These are phyloP conservation scores for Sugiyamaella castrensis DNA, from an alignment of 1,139 yeast species.

Conservation along the genomic window DNA sequence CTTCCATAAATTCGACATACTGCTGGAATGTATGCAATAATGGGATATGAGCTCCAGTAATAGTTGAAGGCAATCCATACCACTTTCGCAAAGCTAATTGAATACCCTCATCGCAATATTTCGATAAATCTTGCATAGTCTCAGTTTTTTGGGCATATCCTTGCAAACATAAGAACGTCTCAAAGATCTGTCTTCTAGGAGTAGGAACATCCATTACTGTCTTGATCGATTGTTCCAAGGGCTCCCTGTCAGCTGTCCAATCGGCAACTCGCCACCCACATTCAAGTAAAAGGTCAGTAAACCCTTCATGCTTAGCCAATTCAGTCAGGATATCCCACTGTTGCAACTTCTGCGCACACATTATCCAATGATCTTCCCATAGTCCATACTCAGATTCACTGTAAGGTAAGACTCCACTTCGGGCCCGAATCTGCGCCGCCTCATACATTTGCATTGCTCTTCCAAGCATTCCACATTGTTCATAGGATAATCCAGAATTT, in stretches of 20 bases:
- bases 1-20: slow-evolving; percentile 96
- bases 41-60: slow-evolving; percentile 85
- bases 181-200: slow-evolving; percentile 92
- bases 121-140: slow-evolving; percentile 70
- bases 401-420: slow-evolving; percentile 93
- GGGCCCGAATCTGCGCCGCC: slow-evolving; percentile 94
- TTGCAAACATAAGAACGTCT: slow-evolving; percentile 88
- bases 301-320: slow-evolving; percentile 95
- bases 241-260: slow-evolving; percentile 94
- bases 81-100: slow-evolving; percentile 90
- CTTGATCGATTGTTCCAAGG: slow-evolving; percentile 89
- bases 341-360: slow-evolving; percentile 94
- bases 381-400: slow-evolving; percentile 92
- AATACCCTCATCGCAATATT: slow-evolving; percentile 92
- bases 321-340: slow-evolving; percentile 98
- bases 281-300: slow-evolving; percentile 86
- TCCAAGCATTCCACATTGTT: slow-evolving; percentile 94
- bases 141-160: slow-evolving; percentile 91
- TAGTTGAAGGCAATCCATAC: slow-evolving; percentile 77
- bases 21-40: slow-evolving; percentile 93
- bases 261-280: slow-evolving; percentile 99
- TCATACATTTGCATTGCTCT: slow-evolving; percentile 92
- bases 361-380: slow-evolving; percentile 99
- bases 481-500: slow-evolving; percentile 86
- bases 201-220: slow-evolving; percentile 99